Evolutionary conservation across 768 basidiomycete species (phyloP).

Genomic region (Butyriboletus loyo): DNA sequence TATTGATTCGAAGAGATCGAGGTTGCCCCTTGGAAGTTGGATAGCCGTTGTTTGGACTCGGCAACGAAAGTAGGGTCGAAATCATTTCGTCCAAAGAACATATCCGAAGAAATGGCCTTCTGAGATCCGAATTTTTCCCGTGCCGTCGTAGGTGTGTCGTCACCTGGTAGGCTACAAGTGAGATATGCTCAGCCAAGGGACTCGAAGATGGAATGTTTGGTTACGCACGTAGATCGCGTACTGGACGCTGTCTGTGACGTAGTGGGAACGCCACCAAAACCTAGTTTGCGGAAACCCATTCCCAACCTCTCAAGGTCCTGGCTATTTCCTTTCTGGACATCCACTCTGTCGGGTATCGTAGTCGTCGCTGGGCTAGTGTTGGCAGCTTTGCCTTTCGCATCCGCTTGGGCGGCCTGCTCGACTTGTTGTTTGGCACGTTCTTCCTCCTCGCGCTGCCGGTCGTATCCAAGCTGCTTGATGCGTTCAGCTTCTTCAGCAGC

Average conservation of each 20-base stretch:
- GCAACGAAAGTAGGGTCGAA: constrained; percentile 71
- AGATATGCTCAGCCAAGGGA: not conserved
- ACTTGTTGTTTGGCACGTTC: constrained; percentile 66
- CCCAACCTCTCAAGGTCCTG: constrained; percentile 56
- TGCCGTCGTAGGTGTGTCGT: constrained; percentile 73
- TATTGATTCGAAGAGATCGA: constrained; percentile 95
- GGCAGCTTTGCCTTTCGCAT: constrained; percentile 31
- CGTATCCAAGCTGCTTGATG: constrained; percentile 89
- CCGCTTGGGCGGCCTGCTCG: constrained; percentile 38
- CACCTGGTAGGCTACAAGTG: constrained; percentile 30
- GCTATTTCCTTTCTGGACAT: constrained; percentile 39
- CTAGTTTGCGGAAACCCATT: constrained; percentile 74
- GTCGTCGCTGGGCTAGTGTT: constrained; percentile 22
- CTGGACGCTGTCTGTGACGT: constrained; percentile 53
- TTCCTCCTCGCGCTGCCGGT: constrained; percentile 77
- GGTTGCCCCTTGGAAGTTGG: constrained; percentile 86
- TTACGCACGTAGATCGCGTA: constrained; percentile 37
- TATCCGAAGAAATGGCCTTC: constrained; percentile 96
- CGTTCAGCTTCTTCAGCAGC: constrained; percentile 92
- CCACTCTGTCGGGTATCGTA: constrained; percentile 27
- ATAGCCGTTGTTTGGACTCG: constrained; percentile 81
- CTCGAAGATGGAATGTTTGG: not conserved
- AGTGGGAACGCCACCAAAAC: constrained; percentile 79
- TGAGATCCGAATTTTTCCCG: constrained; percentile 89
- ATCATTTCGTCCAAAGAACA: constrained; percentile 89